These are phyloP conservation scores for Capronia epimyces DNA, from an alignment of 2,329 filamentous ascomycete species.

Conservation along the genomic window DNA sequence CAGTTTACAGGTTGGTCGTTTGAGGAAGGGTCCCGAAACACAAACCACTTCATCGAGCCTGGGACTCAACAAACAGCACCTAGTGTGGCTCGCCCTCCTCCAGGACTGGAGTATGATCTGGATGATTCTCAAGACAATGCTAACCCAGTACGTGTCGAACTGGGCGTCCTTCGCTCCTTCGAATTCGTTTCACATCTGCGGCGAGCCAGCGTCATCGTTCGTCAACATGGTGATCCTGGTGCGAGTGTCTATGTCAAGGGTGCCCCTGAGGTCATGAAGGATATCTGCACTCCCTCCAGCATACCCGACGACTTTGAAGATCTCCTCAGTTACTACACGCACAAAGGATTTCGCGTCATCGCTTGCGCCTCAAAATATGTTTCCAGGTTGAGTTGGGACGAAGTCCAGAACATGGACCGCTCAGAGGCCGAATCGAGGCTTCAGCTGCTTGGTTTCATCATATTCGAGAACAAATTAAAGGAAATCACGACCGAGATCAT, in stretches of 20 bases:
- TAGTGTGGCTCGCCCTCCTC: conserved; percentile 80
- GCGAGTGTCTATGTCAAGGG: conserved; percentile 92
- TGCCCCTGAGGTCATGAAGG: conserved; percentile 91
- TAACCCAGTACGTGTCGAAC: conserved; percentile 56
- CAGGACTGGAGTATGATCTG: conserved; percentile 53
- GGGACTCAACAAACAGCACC: conserved; percentile 66
- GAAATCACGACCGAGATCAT: conserved; percentile 75
- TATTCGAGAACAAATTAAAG: conserved; percentile 98
- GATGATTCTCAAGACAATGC: conserved; percentile 39
- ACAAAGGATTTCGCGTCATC: conserved; percentile 93
- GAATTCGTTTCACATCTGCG: conserved; percentile 93
- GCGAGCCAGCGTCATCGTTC: conserved; percentile 85
- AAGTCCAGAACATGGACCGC: conserved; percentile 88
- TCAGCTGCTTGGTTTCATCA: conserved; percentile 90
- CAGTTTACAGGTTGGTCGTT: conserved; percentile 91
- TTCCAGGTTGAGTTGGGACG: conserved; percentile 83
- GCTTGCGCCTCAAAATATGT: conserved; percentile 88
- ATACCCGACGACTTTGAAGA: conserved; percentile 88
- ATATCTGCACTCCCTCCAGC: conserved; percentile 78
- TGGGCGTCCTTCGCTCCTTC: conserved; percentile 85
- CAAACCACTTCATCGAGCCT: conserved; percentile 63
- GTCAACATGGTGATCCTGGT: conserved; percentile 77
- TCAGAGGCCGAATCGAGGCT: conserved; percentile 76
- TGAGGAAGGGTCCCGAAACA: conserved; percentile 73
- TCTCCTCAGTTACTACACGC: conserved; percentile 81